phyloP scores from a whole-genome alignment of 2,329 filamentous ascomycete genomes.

The Macrophomina pseudophaseolina region DNA sequence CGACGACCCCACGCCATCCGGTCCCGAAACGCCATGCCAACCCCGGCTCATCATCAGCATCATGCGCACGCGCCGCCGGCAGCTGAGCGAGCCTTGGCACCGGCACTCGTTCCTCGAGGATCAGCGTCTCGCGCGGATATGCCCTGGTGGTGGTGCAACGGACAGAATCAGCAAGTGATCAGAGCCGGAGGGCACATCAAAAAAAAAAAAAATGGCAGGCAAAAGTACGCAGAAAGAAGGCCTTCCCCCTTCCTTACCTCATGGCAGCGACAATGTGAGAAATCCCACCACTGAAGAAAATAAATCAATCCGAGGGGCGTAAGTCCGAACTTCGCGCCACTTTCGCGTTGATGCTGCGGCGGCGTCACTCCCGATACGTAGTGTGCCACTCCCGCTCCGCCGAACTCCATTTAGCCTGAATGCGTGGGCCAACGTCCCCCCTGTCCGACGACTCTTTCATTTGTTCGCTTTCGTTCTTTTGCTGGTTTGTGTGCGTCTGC shows the following conservation, averaged over 20 bases:
- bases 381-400: conserved; percentile 14
- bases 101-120: not conserved
- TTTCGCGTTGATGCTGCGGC: too few species aligned
- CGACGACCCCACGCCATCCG: too few species aligned
- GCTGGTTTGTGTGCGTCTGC: not conserved
- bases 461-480: not conserved
- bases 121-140: not conserved
- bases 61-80: conserved; percentile 8
- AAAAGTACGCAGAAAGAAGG: too few species aligned
- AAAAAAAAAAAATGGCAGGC: too few species aligned
- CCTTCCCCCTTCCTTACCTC: too few species aligned
- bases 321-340: not conserved
- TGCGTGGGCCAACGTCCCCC: not conserved
- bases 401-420: conserved; percentile 22
- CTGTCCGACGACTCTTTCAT: not conserved
- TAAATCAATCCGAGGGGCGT: too few species aligned
- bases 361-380: too few species aligned
- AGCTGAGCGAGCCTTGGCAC: not conserved
- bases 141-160: too few species aligned
- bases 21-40: not conserved
- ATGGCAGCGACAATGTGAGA: too few species aligned
- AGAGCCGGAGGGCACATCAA: too few species aligned
- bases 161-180: too few species aligned
- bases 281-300: too few species aligned
- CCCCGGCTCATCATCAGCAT: not conserved